A percentile compares a stretch with the other conserved stretches of the same genome.
phyloP scores from a whole-genome alignment of 1,139 yeast species.

The Debaryomycetaceae sp. region DNA sequence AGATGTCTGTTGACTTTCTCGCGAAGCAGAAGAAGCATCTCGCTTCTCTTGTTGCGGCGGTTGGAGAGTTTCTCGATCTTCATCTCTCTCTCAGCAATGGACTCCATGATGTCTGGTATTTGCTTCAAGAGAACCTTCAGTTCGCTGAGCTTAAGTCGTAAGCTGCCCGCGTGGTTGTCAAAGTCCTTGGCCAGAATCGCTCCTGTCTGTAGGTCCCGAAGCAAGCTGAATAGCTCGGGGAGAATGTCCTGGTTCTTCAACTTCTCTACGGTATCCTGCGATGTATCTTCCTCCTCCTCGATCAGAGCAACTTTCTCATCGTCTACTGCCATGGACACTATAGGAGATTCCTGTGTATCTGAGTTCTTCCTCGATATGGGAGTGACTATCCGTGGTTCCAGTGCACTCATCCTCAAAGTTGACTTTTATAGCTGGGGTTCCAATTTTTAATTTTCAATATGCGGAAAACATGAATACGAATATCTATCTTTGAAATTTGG shows the following conservation, averaged over 20 bases:
- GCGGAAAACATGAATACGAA: background rate
- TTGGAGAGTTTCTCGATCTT: slow-evolving; percentile 23
- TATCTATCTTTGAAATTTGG: too few relatives aligned
- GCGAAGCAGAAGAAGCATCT: slow-evolving; percentile 21
- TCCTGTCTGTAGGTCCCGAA: slow-evolving; percentile 35
- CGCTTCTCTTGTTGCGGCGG: slow-evolving; percentile 24
- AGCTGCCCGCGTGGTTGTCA: slow-evolving; percentile 42
- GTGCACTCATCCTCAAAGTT: background rate
- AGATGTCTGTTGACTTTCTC: slow-evolving; percentile 10
- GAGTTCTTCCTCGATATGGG: background rate
- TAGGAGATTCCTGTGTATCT: slow-evolving; percentile 1
- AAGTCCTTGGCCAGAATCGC: slow-evolving; percentile 41
- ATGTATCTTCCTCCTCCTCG: slow-evolving; percentile 1
- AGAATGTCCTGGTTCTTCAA: slow-evolving; percentile 31
- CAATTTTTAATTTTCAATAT: too few relatives aligned
- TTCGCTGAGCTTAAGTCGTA: slow-evolving; percentile 34
- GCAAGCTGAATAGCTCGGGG: slow-evolving; percentile 36
- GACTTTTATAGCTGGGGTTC: background rate
- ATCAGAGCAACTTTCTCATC: background rate
- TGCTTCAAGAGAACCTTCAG: slow-evolving; percentile 30
- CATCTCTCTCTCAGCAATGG: slow-evolving; percentile 24
- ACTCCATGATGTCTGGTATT: slow-evolving; percentile 39
- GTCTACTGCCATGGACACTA: slow-evolving; percentile 3
- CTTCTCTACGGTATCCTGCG: slow-evolving; percentile 21
- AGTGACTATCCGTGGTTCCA: background rate